Conservation (phyloP, 108 stramenopile species). For the Mediolabrus comicus region DNA sequence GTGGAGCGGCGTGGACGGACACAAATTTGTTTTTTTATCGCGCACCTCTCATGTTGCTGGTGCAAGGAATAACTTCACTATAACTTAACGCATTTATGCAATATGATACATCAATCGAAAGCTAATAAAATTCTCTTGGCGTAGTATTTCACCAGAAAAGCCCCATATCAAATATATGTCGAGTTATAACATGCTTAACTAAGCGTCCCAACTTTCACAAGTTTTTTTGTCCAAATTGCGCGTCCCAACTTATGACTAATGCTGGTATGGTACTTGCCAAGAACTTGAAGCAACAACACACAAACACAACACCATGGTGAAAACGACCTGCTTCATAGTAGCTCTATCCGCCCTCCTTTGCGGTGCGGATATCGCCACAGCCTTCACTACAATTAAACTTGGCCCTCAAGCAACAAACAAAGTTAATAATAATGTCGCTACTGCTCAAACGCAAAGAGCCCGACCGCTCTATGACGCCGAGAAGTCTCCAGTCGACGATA, state of each 20-base stretch:
- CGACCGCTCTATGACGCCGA: background rate
- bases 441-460: background rate
- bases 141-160: background rate
- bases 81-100: too few relatives aligned
- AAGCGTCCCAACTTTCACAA: too few relatives aligned
- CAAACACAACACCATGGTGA: background rate
- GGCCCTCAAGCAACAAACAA: too few relatives aligned
- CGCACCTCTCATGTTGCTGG: too few relatives aligned
- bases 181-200: background rate
- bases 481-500: background rate
- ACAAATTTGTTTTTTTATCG: too few relatives aligned
- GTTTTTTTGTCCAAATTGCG: background rate
- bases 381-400: background rate
- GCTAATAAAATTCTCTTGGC: too few relatives aligned
- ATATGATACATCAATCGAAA: too few relatives aligned
- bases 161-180: background rate
- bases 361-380: background rate
- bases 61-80: too few relatives aligned
- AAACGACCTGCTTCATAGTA: background rate
- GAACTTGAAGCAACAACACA: background rate
- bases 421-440: background rate
- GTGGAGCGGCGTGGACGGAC: too few relatives aligned
- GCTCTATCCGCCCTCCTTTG: background rate
- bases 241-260: background rate
- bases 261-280: too few relatives aligned